Base-by-base conservation (phyloP, 2,329 filamentous ascomycete species). In the Penicillium aurantiogriseum region DNA sequence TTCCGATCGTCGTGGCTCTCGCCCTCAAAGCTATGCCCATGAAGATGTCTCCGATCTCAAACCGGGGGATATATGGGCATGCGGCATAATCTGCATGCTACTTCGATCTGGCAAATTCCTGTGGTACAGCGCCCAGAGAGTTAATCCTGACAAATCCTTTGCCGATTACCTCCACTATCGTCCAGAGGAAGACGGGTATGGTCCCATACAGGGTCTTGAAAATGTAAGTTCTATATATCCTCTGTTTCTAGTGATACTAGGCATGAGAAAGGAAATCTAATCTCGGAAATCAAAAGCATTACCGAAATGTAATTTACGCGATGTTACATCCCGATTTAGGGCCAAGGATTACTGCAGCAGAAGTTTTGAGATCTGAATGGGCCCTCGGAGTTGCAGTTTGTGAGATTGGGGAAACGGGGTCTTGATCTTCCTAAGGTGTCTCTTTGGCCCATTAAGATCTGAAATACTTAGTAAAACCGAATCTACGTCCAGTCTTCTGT, bases 341-440 rank as follows among this genome's bases (percentile, higher is more conserved):
- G 3, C 19, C 39, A 5, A 48, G 55, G 17, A 53, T 53, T 33
- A 57, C 49, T n/a, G 55, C 55, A 8, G 43, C 17, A n/a, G 55
- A 57, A 11, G 10, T 53, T 11, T 44, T 57, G 6, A 36, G 44
- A 21, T 57, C 55, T 21, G 55, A 57, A 38, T 57, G 55, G 55
- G 49, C 36, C 21, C 43, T 53, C n/a, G 36, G 27, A 2, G 19
- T 35, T 44, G 36, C 49, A 15, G 31, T 52, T 25, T 57, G 55
- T 57, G 55, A 53, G 31, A 27, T 43, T 48, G 55, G 55, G 19
- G 49, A 57, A 10, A 47, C 17, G 33, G 33, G 33, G 33, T 17
- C 3, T 15, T 36, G 33, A 36, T 36, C 33, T 36, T 7, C 15
- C 33, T 36, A 17, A 5, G 15, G 29, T 31, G 29, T 31, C 6